A percentile compares a stretch with the other conserved stretches of the same genome.
These are phyloP conservation scores for Mycena indigotica DNA, from an alignment of 768 basidiomycete species.

Conservation along the genomic window DNA sequence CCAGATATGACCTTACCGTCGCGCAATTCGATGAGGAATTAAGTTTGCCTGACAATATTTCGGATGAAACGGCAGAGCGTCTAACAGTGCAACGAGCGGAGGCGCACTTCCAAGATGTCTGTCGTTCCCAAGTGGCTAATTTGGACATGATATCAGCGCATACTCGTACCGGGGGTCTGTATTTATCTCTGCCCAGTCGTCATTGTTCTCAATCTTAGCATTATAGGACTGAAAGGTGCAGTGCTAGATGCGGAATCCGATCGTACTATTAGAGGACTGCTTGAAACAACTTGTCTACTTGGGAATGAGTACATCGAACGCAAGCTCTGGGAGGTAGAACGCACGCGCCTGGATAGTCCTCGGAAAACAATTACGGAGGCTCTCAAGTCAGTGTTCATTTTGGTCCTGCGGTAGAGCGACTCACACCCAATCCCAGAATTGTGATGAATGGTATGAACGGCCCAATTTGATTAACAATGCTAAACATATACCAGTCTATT, in stretches of 20 bases:
- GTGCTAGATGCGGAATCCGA: neutral
- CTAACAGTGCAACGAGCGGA: neutral
- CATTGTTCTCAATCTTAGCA: neutral
- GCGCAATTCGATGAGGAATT: neutral
- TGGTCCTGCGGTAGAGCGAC: neutral
- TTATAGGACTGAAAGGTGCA: neutral
- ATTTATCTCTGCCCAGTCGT: no score
- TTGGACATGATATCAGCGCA: neutral
- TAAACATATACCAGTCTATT: neutral
- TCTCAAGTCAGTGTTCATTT: neutral
- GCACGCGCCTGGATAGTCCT: neutral
- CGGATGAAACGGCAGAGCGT: neutral
- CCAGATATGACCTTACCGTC: neutral
- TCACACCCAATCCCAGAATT: neutral
- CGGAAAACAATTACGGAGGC: neutral
- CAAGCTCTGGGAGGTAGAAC: neutral
- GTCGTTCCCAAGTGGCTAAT: neutral
- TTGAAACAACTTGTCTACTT: neutral
- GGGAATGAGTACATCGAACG: neutral
- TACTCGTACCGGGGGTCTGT: neutral
- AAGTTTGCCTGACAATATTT: neutral
- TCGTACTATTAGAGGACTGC: neutral
- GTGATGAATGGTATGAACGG: neutral
- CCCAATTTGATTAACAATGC: neutral
- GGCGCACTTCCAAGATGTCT: neutral